Conservation (phyloP, 2,329 filamentous ascomycete genomes). For the Westerdykella sp. region DNA sequence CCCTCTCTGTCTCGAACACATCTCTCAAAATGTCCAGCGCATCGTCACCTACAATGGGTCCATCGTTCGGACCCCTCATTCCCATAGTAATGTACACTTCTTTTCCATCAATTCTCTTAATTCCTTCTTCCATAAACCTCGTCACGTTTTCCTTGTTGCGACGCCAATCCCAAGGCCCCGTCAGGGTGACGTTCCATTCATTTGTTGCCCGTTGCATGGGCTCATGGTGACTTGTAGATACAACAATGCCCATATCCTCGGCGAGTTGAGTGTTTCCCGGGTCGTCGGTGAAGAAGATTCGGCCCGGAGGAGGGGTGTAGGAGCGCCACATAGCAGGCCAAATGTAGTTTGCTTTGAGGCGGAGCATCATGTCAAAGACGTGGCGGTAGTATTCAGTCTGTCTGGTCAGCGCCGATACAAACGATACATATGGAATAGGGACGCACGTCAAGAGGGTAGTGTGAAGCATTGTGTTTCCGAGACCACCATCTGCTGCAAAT, state of each 20-base stretch:
- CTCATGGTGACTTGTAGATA: constrained; percentile 15
- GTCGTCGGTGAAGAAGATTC: constrained; percentile 16
- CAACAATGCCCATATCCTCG: constrained; percentile 13
- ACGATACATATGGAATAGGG: no score
- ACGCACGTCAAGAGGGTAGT: constrained; percentile 2
- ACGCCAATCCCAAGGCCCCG: constrained; percentile 11
- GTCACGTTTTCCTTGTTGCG: constrained; percentile 11
- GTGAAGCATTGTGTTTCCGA: constrained; percentile 2
- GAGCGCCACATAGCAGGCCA: constrained; percentile 19
- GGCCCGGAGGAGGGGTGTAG: constrained; percentile 10
- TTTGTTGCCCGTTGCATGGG: constrained; percentile 16
- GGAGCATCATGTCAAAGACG: constrained; percentile 5
- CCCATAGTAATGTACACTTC: constrained; percentile 12
- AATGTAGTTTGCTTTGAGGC: constrained; percentile 15
- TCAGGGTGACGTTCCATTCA: constrained; percentile 49
- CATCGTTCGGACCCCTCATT: constrained; percentile 11
- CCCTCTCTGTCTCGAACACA: constrained; percentile 11
- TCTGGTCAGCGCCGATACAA: no score
- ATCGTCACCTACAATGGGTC: constrained; percentile 2
- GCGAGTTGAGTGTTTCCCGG: constrained; percentile 12
- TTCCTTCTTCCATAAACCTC: constrained; percentile 11
- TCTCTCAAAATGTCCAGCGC: constrained; percentile 11
- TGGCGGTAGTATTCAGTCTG: constrained; percentile 4
- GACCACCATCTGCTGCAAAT: constrained; percentile 6
- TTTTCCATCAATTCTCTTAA: constrained; percentile 3